Conservation (phyloP, 176 grass and related monocot genomes). For the Triticum aestivum region DNA sequence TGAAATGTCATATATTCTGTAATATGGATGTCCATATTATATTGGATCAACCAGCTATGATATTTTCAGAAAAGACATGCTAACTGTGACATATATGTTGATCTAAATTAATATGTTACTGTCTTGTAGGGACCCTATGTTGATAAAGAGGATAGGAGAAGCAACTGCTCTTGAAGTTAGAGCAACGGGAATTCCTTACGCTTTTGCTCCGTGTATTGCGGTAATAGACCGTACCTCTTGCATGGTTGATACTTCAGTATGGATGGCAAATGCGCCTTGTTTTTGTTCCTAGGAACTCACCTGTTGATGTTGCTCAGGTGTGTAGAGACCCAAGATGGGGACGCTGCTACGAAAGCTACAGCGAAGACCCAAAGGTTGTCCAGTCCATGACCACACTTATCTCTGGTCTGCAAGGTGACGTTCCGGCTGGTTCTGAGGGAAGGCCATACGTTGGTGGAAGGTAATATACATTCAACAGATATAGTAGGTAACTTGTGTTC, state of each 20-base stretch:
- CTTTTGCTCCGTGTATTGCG: slow-evolving; percentile 72
- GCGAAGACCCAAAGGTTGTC: slow-evolving; percentile 68
- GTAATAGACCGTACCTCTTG: slow-evolving; percentile 31
- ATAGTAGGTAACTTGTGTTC: neutral
- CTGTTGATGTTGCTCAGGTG: slow-evolving; percentile 35
- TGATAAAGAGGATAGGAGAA: slow-evolving; percentile 68
- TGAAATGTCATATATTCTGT: neutral
- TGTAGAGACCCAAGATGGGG: slow-evolving; percentile 95
- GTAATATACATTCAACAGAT: slow-evolving; percentile 27
- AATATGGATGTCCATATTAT: neutral
- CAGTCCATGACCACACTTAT: slow-evolving; percentile 65
- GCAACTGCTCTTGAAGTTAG: slow-evolving; percentile 85
- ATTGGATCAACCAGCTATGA: too few species aligned
- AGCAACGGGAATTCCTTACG: slow-evolving; percentile 75
- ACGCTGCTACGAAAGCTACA: slow-evolving; percentile 82
- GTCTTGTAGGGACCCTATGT: slow-evolving; percentile 47
- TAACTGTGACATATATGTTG: neutral
- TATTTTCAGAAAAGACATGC: neutral
- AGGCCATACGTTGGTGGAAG: slow-evolving; percentile 63
- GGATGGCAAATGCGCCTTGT: neutral
- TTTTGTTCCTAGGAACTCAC: neutral
- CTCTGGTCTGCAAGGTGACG: slow-evolving; percentile 66
- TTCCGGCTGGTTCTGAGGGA: slow-evolving; percentile 28
- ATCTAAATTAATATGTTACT: neutral
- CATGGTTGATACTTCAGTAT: neutral